These are phyloP conservation scores for Hypoxylon fuscum DNA, from an alignment of 495 filamentous ascomycete species.

Conservation along the genomic window DNA sequence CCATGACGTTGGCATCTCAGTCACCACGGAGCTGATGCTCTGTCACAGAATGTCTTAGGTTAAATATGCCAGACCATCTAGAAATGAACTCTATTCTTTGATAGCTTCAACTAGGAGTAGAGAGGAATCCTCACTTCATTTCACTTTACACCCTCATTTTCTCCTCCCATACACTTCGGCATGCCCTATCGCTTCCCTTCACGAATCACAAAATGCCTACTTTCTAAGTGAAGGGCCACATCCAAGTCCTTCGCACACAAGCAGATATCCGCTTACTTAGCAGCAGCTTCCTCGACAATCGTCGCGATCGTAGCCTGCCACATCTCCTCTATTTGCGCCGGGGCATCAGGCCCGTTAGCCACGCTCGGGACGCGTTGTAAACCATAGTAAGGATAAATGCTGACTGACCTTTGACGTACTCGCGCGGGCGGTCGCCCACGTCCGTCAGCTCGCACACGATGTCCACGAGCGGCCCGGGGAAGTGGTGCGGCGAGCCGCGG, in stretches of 20 bases:
- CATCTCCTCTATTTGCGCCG: constrained; percentile 7
- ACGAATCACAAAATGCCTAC: too few species aligned
- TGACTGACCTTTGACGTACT: constrained; percentile 51
- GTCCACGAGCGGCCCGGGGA: constrained; percentile 58
- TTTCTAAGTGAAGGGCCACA: too few species aligned
- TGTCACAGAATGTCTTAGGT: constrained; percentile 19
- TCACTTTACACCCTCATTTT: too few species aligned
- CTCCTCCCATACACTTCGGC: too few species aligned
- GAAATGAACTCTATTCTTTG: not conserved
- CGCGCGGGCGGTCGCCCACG: constrained; percentile 56
- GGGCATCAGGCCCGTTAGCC: constrained; percentile 15
- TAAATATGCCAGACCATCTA: not conserved
- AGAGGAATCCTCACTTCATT: too few species aligned
- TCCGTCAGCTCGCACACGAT: constrained; percentile 60
- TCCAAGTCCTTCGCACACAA: too few species aligned
- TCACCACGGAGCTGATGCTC: constrained; percentile 1
- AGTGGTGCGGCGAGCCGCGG: constrained; percentile 51
- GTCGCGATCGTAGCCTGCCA: not conserved
- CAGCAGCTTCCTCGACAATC: not conserved
- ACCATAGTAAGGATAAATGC: constrained; percentile 43
- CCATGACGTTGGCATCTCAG: constrained; percentile 16
- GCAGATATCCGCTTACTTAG: not conserved
- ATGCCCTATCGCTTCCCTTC: too few species aligned
- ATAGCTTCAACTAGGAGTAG: too few species aligned
- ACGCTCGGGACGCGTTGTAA: constrained; percentile 26